phyloP scores from a whole-genome alignment of 805 yeast species.

The Yarrowia yakushimensis region DNA sequence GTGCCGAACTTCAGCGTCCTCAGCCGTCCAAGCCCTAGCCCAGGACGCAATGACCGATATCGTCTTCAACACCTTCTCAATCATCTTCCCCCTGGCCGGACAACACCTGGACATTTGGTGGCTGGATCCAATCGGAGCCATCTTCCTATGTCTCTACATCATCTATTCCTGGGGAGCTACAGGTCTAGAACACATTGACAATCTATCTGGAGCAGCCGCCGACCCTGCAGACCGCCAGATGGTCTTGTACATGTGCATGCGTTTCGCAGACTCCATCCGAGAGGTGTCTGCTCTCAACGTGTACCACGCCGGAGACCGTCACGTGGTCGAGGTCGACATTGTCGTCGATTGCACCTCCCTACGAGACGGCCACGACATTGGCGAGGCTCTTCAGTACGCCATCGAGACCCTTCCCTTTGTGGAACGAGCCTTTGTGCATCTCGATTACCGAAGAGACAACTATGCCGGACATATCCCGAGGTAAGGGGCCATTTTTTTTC shows the following conservation, averaged over 20 bases:
- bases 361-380: conserved; percentile 74
- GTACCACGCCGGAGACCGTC: conserved; percentile 74
- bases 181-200: conserved; percentile 68
- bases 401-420: conserved; percentile 73
- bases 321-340: conserved; percentile 73
- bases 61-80: conserved; percentile 66
- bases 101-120: conserved; percentile 54
- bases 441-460: conserved; percentile 43
- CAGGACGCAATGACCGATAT: conserved; percentile 81
- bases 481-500: neutral
- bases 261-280: conserved; percentile 66
- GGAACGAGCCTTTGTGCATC: conserved; percentile 77
- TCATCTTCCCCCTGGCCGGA: conserved; percentile 66
- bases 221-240: conserved; percentile 59
- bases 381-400: conserved; percentile 77
- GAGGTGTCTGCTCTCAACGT: conserved; percentile 64
- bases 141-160: conserved; percentile 57
- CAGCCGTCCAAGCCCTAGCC: conserved; percentile 72
- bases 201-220: conserved; percentile 72
- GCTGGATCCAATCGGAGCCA: conserved; percentile 74
- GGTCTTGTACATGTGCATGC: conserved; percentile 59
- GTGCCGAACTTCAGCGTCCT: conserved; percentile 58
- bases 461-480: conserved; percentile 25
- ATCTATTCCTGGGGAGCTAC: conserved; percentile 60
- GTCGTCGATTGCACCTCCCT: conserved; percentile 51